These are phyloP conservation scores for Penicillium cinerascens DNA, from an alignment of 495 filamentous ascomycete genomes.

Conservation along the genomic window DNA sequence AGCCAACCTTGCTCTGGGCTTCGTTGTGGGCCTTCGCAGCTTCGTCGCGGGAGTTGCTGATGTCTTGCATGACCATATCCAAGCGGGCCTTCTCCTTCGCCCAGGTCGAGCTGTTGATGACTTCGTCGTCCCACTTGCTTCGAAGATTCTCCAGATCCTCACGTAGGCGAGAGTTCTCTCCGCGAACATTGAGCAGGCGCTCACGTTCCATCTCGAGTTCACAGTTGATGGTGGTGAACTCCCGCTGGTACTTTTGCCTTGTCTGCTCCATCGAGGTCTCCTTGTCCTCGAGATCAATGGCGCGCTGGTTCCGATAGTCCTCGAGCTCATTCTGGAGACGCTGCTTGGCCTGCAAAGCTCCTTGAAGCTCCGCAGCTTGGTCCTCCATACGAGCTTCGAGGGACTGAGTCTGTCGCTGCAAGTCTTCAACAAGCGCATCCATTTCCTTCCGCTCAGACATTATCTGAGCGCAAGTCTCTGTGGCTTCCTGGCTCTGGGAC, in stretches of 20 bases:
- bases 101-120: conserved; percentile 96
- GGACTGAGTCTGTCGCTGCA: conserved; percentile 83
- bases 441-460: conserved; percentile 91
- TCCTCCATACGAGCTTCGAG: conserved; percentile 91
- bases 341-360: conserved; percentile 86
- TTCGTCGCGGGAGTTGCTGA: conserved; percentile 87
- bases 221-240: conserved; percentile 82
- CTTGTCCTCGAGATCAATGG: conserved; percentile 95
- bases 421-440: conserved; percentile 82
- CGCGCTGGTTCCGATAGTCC: conserved; percentile 91
- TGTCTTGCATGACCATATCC: conserved; percentile 85
- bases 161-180: conserved; percentile 70
- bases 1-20: conserved; percentile 86
- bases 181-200: conserved; percentile 65
- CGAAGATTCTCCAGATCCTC: conserved; percentile 94
- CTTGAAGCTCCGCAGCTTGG: conserved; percentile 81
- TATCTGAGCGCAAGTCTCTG: conserved; percentile 84
- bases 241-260: conserved; percentile 91
- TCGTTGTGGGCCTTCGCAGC: conserved; percentile 91
- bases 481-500: conserved; percentile 80
- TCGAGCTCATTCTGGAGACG: conserved; percentile 96
- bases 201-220: conserved; percentile 94
- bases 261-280: conserved; percentile 96
- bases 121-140: conserved; percentile 97
- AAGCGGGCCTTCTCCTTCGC: conserved; percentile 94